Evolutionary conservation across 176 grass and related monocot genomes (phyloP).

Genomic region (Carex pumila): DNA sequence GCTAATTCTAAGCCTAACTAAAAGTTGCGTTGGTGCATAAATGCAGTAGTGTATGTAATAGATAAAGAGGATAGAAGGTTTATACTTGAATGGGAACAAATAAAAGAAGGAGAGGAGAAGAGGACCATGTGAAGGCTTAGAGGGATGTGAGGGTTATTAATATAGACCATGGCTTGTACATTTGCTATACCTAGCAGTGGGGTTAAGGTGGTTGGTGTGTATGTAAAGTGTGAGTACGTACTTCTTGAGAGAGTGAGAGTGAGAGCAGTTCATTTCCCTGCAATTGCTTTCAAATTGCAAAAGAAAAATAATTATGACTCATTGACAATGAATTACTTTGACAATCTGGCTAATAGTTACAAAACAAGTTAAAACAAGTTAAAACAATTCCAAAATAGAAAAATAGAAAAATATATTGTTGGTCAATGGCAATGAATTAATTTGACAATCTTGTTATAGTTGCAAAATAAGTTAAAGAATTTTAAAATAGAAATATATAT

Average conservation of each 20-base stretch:
- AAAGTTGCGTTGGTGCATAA: neutral
- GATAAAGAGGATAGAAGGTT: neutral
- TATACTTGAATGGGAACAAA: neutral
- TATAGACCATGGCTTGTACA: conserved; percentile 16
- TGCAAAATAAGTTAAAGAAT: no score
- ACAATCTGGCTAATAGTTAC: no score
- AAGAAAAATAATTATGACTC: neutral
- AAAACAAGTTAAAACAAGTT: no score
- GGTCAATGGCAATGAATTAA: no score
- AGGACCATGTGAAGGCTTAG: neutral
- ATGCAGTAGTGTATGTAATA: neutral
- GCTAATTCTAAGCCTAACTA: neutral
- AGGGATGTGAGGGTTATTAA: conserved; percentile 17
- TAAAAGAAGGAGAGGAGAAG: neutral
- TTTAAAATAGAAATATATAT: no score
- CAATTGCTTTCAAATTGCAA: neutral
- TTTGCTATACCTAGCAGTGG: conserved; percentile 9
- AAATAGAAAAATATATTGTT: no score
- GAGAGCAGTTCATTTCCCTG: neutral
- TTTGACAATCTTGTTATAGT: no score
- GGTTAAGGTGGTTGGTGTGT: conserved; percentile 31
- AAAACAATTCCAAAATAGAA: no score
- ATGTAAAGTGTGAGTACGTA: conserved; percentile 26
- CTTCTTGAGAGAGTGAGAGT: neutral
- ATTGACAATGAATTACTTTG: neutral